phyloP scores from a whole-genome alignment of 2,329 filamentous ascomycete genomes.

The Aspergillus piperis region DNA sequence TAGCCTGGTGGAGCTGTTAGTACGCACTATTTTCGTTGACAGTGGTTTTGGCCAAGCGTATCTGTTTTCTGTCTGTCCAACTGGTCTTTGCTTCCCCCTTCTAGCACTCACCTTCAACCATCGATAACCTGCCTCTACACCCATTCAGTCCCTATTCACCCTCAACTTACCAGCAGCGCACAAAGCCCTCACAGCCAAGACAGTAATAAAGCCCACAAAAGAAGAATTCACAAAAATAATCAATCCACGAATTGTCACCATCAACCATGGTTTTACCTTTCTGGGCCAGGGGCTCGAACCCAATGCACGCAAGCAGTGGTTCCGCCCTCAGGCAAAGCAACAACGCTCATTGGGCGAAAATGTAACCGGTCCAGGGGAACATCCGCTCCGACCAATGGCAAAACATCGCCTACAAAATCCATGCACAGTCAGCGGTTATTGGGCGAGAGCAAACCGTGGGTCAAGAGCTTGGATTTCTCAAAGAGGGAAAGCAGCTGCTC shows the following conservation, averaged over 20 bases:
- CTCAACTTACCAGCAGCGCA: not conserved
- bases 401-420: not conserved
- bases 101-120: no score
- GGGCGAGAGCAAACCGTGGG: not conserved
- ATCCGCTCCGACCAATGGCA: not conserved
- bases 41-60: no score
- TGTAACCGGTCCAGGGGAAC: not conserved
- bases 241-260: not conserved
- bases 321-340: not conserved
- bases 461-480: not conserved
- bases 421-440: not conserved
- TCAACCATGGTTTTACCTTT: not conserved
- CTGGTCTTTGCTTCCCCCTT: no score
- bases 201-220: not conserved
- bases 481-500: not conserved
- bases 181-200: not conserved
- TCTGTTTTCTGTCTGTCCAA: no score
- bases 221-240: not conserved
- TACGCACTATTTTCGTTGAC: no score
- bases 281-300: not conserved
- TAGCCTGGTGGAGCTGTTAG: no score
- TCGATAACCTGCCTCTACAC: not conserved
- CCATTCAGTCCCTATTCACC: not conserved
- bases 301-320: not conserved
- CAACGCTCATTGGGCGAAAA: not conserved